These are phyloP conservation scores for Jaminaea rosea DNA, from an alignment of 1,284 basidiomycete species.

Conservation along the genomic window DNA sequence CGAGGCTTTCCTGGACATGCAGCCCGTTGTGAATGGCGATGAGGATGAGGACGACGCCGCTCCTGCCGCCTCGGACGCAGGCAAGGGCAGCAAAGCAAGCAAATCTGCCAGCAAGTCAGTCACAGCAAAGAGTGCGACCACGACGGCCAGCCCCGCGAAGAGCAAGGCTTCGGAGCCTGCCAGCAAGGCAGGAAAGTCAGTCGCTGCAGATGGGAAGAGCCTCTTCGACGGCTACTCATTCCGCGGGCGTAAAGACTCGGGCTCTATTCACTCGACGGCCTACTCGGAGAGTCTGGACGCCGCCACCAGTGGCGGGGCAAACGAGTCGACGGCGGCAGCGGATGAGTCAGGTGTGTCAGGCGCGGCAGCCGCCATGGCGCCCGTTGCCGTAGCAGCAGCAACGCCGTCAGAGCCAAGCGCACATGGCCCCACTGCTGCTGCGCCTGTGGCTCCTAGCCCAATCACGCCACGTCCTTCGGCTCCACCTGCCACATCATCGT, in stretches of 20 bases:
- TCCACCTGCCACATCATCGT: not conserved
- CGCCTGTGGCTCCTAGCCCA: too few species aligned
- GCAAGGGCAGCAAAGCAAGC: not conserved
- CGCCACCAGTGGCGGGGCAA: not conserved
- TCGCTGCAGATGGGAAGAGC: constrained; percentile 12
- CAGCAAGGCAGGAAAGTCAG: constrained; percentile 5
- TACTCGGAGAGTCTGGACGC: constrained; percentile 14
- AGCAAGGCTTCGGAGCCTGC: constrained; percentile 1
- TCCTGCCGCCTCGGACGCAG: not conserved
- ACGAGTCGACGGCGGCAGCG: constrained; percentile 5
- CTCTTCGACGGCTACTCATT: constrained; percentile 42
- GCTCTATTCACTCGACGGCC: constrained; percentile 24
- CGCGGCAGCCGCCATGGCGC: not conserved
- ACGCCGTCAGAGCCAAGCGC: too few species aligned
- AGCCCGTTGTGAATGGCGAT: constrained; percentile 24
- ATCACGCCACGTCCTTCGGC: not conserved
- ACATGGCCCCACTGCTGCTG: too few species aligned
- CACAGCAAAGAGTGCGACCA: not conserved
- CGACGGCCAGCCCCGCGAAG: constrained; percentile 3
- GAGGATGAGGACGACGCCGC: not conserved
- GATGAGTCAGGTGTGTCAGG: too few species aligned
- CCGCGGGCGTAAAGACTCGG: constrained; percentile 36
- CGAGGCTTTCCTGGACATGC: constrained; percentile 84
- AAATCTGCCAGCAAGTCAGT: not conserved
- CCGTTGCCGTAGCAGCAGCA: too few species aligned